Base-by-base conservation (phyloP, 2,329 filamentous ascomycete species). In the Colletotrichum sp. region DNA sequence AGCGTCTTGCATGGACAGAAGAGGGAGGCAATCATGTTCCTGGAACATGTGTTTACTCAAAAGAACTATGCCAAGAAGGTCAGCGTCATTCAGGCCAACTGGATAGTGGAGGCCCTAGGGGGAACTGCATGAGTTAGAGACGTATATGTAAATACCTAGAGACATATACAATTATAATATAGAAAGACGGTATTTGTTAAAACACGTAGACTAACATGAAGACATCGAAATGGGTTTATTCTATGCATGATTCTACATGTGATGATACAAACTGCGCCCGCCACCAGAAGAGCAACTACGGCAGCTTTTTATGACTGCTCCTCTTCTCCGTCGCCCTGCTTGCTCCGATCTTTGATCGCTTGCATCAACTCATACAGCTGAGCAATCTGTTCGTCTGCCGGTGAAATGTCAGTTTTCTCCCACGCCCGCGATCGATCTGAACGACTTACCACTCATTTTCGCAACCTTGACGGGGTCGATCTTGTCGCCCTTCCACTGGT, bases 291-390 rank as follows among this genome's bases (percentile, higher is more conserved):
- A 24, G 24, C 24, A 24, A 24, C 24, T 24, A 24, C 24, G 24
- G 24, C 24, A 24, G 24, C 24, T 24, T 24, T 24, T 24, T 24
- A 24, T 24, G 24, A 24, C 24, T 24, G 24, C 21, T 81, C 78
- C 16, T 81, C 78, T 10, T 82, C 81, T 7, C 4, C 77, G 63
- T 61, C 79, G 57, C 16, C 80, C 59, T 76, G 8, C 75, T 24
- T 43, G 39, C 78, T 82, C 78, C 79, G 83, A 77, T 88, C 88
- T 78, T 85, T 85, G 74, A 98, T 98, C 3, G 95, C 92, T 83
- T 94, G 91, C 95, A 98, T 98, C 72, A 99, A 88, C 83, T 99
- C 96, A 82, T 98, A 98, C 79, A 99, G 87, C 84, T 99, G 97
- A 2, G 26, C 26, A 26, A 26, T 26, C 26, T 26, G 26, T 26